These are phyloP conservation scores for Leccinum subfulvum DNA, from an alignment of 1,284 basidiomycete species.

Conservation along the genomic window DNA sequence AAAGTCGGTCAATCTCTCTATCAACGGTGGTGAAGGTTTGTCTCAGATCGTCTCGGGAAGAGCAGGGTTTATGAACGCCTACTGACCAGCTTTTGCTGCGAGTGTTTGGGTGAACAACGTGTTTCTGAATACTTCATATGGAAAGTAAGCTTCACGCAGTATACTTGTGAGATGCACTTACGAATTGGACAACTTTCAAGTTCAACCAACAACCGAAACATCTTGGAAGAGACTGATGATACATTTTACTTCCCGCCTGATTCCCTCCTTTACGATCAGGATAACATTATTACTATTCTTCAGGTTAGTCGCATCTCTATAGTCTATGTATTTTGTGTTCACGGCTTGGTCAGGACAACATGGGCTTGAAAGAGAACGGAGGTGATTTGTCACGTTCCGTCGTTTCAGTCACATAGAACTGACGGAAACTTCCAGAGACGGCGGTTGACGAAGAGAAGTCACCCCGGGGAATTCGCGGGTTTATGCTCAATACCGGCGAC, in stretches of 20 bases:
- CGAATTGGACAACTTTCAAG: slow-evolving; percentile 32
- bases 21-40: slow-evolving; percentile 77
- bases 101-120: slow-evolving; percentile 77
- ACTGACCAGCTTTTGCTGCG: slow-evolving; percentile 59
- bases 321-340: background rate
- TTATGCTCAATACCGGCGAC: slow-evolving; percentile 55
- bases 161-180: slow-evolving; percentile 2
- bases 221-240: slow-evolving; percentile 62
- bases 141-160: slow-evolving; percentile 50
- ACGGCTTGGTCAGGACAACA: slow-evolving; percentile 58
- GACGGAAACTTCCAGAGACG: slow-evolving; percentile 16
- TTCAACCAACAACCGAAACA: slow-evolving; percentile 60
- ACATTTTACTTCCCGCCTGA: slow-evolving; percentile 60
- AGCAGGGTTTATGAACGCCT: background rate
- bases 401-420: slow-evolving; percentile 14
- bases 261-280: slow-evolving; percentile 46
- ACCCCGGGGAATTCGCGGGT: slow-evolving; percentile 78
- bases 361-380: slow-evolving; percentile 68
- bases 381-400: slow-evolving; percentile 30
- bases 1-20: slow-evolving; percentile 65
- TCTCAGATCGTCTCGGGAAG: slow-evolving; percentile 1
- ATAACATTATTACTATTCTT: slow-evolving; percentile 75
- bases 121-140: slow-evolving; percentile 70
- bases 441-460: slow-evolving; percentile 48
- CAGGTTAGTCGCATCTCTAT: slow-evolving; percentile 44